Base-by-base conservation (phyloP, 768 basidiomycete genomes). In the Tylopilus balloui region DNA sequence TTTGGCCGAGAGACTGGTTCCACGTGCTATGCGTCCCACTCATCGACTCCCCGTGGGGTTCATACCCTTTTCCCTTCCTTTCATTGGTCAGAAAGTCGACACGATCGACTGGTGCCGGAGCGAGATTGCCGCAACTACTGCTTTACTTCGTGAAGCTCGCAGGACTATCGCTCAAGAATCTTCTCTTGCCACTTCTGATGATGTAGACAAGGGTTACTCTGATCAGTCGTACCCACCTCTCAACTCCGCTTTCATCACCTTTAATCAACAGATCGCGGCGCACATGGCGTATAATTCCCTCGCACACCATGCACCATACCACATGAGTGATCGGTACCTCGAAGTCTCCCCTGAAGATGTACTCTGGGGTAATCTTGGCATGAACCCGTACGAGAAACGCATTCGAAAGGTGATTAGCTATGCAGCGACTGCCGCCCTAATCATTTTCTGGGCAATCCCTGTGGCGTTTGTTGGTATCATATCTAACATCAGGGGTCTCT, bases 221-320 rank as follows among this genome's bases (percentile, higher is more conserved):
- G 49, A 52, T 24, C 56, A 71, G 50, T 67, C 67, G 42, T 86
- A 86, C 49, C 83, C 82, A 2, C 76, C 76, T 4, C 52, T 84
- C 55, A 84, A 73, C 58, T 86, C 83, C 27, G 87, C 87, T 8
- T 98, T 98, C 66, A 76, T 98, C 51, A 84, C 88, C 19, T 98
- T 97, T 77, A 83, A 92, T 66, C 77, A 81, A 56, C 95, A 97
- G 72, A 88, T 96, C 53, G 87, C 89, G 3, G 93, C 94, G 15
- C 93, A 98, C 68, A 72, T 97, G 66, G 92, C 88, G 1, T 77
- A 78, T 29, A 84, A 93, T 67, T 72, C 74, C 4, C 69, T 94
- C 35, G 71, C 80, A 6, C 88, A 94, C 66, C 84, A 94, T 61
- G 80, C 83, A 44, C 91, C 91, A 21, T 90, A 89, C 58, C 72